Evolutionary conservation across 352 stramenopile species (phyloP), one percentile per base, ranked within the genome.

Genomic region (Pythium coloratum): DNA sequence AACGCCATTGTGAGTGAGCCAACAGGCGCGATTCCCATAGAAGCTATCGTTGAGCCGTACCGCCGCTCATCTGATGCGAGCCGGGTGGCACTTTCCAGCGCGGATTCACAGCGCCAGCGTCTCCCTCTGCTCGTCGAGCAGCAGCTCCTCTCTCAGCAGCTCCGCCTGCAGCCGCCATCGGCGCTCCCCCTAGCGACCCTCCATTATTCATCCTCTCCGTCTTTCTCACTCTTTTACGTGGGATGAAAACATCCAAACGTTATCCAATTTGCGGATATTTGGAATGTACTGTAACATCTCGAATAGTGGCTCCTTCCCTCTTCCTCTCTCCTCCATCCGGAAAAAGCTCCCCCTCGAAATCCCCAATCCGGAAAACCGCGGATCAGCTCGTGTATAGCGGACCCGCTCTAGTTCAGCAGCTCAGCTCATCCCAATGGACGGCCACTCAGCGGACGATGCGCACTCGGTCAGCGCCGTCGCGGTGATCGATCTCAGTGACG

Each of bases 401-500:
- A 32, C 46, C 28, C 9, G n/a, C 46, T 53, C 46, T 55, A 34
- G 49, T 55, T 14, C 26, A 26, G 26, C 12, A 13, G 40, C 58
- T 36, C 12, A 13, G 40, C 58, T 36, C 20, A 5, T 34, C 16
- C 1, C 6, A 10, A 71, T 71, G 64, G 64, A 68, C 55, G 57
- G 34, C 32, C 44, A 65, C 36, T 58, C 60, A 10, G 51, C 42
- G 34, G 56, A 54, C 49, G 67, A 73, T 28, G 56, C 62, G 56
- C 67, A 74, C 50, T 74, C 67, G 1, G 67, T 74, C 26, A 74
- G 67, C 30, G 67, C 67, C 32, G 67, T 74, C 30, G 67, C 67
- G 20, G 67, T 74, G 47, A 74, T 74, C 44, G 67, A 74, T n/a
- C 62, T 74, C 16, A 65, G 67, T 44, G 67, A 74, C 51, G 58